Evolutionary conservation across 257 asterid species (phyloP).

Genomic region (Osmanthus fragrans): DNA sequence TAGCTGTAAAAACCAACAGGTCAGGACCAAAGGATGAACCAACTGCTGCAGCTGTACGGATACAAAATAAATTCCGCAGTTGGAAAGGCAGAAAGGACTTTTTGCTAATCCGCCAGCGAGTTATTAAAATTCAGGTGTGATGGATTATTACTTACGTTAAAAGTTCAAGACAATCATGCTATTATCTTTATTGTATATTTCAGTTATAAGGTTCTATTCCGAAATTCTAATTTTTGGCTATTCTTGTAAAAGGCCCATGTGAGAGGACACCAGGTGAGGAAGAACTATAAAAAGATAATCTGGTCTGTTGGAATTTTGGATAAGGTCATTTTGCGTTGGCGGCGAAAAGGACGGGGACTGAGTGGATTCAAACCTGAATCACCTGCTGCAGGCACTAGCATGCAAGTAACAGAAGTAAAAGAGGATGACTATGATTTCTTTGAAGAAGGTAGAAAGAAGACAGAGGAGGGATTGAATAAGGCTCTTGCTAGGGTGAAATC

Average conservation of each 20-base stretch:
- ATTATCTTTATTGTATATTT: slow-evolving; percentile 3
- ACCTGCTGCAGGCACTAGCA: slow-evolving; percentile 45
- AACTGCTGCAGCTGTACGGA: slow-evolving; percentile 75
- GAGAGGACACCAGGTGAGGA: slow-evolving; percentile 96
- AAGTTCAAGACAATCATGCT: slow-evolving; percentile 1
- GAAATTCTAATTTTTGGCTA: slow-evolving; percentile 30
- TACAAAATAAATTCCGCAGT: slow-evolving; percentile 88
- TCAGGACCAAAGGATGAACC: slow-evolving; percentile 59
- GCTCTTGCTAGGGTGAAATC: slow-evolving; percentile 90
- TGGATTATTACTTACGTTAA: slow-evolving; percentile 14
- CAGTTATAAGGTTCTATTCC: slow-evolving; percentile 1
- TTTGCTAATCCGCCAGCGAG: slow-evolving; percentile 64
- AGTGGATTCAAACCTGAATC: slow-evolving; percentile 75
- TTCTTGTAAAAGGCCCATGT: slow-evolving; percentile 74
- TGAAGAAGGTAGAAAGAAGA: slow-evolving; percentile 84
- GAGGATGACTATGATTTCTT: slow-evolving; percentile 86
- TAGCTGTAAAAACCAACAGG: slow-evolving; percentile 59
- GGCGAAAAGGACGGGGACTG: slow-evolving; percentile 85
- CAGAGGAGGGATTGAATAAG: slow-evolving; percentile 74
- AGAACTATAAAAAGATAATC: slow-evolving; percentile 71
- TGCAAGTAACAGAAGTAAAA: slow-evolving; percentile 35
- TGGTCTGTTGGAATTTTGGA: slow-evolving; percentile 95
- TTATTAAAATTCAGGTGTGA: slow-evolving; percentile 83
- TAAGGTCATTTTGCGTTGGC: slow-evolving; percentile 81
- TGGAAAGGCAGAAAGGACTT: slow-evolving; percentile 90